Percentiles rank a stretch among this genome's conserved stretches.
phyloP scores from a whole-genome alignment of 78 protist genomes.

The Creolimax fragrantissima region DNA sequence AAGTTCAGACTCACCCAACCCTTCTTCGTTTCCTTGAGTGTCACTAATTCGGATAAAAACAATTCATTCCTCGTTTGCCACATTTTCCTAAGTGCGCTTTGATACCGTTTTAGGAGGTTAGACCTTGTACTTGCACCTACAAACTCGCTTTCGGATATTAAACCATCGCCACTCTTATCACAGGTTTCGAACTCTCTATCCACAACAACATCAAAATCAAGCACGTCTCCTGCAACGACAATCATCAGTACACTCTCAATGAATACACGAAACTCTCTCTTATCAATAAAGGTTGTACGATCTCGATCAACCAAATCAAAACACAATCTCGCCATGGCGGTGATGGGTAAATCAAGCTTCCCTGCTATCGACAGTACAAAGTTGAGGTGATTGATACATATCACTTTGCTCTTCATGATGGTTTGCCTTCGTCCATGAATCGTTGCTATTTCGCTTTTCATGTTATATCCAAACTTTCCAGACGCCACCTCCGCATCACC shows the following conservation, averaged over 20 bases:
- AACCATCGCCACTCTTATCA: not conserved
- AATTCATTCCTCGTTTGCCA: not conserved
- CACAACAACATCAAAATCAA: not conserved
- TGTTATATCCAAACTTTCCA: too few species aligned
- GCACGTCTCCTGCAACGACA: not conserved
- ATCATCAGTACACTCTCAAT: not conserved
- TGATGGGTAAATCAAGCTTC: not conserved
- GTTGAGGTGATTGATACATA: not conserved
- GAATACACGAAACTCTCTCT: not conserved
- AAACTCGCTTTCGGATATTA: not conserved
- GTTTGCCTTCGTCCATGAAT: not conserved
- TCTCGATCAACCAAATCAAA: not conserved
- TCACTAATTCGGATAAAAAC: not conserved
- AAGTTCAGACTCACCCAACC: not conserved
- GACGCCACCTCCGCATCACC: too few species aligned
- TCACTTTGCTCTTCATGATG: not conserved
- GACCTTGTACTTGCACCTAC: not conserved
- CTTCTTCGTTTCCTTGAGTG: not conserved
- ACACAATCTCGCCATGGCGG: not conserved
- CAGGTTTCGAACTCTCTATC: not conserved
- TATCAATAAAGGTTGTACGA: not conserved
- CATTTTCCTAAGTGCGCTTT: not conserved
- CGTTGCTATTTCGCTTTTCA: too few species aligned
- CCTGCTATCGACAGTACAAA: not conserved
- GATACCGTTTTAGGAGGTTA: not conserved